A percentile compares a stretch with the other conserved stretches of the same genome.
phyloP scores from a whole-genome alignment of 2,329 filamentous ascomycete species.

The Neofusicoccum kwambonambiense region DNA sequence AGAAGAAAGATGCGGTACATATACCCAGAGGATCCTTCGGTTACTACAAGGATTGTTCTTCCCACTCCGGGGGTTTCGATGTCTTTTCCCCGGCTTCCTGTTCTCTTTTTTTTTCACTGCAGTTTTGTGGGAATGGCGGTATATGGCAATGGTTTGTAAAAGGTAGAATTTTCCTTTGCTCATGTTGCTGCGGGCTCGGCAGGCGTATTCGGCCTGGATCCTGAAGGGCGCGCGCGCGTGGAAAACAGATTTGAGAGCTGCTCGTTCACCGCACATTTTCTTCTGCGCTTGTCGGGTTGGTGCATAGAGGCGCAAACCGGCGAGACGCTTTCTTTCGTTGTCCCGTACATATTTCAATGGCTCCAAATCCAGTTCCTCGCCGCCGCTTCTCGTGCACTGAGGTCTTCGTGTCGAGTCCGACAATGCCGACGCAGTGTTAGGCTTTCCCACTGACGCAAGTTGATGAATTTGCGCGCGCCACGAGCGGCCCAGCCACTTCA shows the following conservation, averaged over 20 bases:
- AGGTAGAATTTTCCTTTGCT: conserved; percentile 1
- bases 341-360: conserved; percentile 14
- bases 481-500: background rate
- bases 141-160: background rate
- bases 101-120: background rate
- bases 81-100: background rate
- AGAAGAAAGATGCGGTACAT: conserved; percentile 8
- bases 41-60: conserved; percentile 1
- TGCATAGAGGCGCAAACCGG: background rate
- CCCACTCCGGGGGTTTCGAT: background rate
- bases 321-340: background rate
- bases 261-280: background rate
- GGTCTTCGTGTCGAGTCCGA: background rate
- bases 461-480: background rate
- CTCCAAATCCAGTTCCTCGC: conserved; percentile 2
- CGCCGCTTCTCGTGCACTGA: too few species aligned
- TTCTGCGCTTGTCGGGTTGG: background rate
- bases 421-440: too few species aligned
- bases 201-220: background rate
- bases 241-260: background rate
- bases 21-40: background rate
- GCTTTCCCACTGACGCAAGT: background rate
- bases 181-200: background rate
- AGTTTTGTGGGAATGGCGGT: background rate
- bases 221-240: background rate